Conservation (phyloP, 1,139 yeast genomes). For the Pichia sp. region DNA sequence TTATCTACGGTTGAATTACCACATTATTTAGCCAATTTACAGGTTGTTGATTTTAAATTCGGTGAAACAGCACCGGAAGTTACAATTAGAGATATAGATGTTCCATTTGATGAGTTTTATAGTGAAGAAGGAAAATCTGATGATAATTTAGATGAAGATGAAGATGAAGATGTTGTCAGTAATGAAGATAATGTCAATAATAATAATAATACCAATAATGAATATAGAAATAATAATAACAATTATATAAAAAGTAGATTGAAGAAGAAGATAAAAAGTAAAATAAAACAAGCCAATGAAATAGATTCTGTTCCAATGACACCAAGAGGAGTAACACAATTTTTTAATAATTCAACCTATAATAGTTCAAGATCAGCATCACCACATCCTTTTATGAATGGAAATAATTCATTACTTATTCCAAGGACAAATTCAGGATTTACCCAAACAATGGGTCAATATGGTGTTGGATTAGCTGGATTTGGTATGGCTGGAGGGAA, state of each 20-base stretch:
- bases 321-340: background rate
- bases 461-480: constrained; percentile 25
- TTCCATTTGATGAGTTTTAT: constrained; percentile 89
- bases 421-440: constrained; percentile 23
- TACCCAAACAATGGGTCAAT: constrained; percentile 17
- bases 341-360: background rate
- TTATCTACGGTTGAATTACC: constrained; percentile 62
- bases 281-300: background rate
- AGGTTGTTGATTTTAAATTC: constrained; percentile 64
- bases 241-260: too few species aligned
- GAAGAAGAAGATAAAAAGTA: background rate
- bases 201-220: too few species aligned
- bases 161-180: constrained; percentile 14
- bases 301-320: background rate
- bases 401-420: constrained; percentile 13
- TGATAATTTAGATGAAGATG: constrained; percentile 35
- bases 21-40: constrained; percentile 62
- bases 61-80: constrained; percentile 78
- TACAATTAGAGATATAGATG: constrained; percentile 72
- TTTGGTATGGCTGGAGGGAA: constrained; percentile 8
- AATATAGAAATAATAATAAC: too few species aligned
- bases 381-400: constrained; percentile 12
- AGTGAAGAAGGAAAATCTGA: constrained; percentile 36
- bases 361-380: constrained; percentile 13
- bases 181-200: too few species aligned